phyloP scores from a whole-genome alignment of 768 basidiomycete genomes.

The Leccinum subgranulosum region DNA sequence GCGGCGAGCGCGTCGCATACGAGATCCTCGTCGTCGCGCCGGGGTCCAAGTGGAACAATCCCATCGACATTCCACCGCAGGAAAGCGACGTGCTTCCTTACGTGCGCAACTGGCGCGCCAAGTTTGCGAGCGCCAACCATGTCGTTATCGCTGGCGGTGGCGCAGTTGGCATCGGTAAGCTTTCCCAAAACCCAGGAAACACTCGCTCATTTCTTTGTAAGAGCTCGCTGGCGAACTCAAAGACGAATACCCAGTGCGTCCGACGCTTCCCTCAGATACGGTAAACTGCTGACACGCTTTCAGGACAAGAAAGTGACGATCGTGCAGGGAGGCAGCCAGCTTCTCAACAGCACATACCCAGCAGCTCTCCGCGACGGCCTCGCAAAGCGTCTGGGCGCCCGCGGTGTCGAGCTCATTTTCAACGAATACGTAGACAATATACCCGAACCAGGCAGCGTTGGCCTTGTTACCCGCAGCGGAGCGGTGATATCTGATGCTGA shows the following conservation, averaged over 20 bases:
- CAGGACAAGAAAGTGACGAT: conserved; percentile 51
- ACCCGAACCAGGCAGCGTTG: conserved; percentile 34
- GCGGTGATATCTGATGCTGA: conserved; percentile 47
- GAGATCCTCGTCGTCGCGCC: conserved; percentile 57
- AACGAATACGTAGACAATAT: conserved; percentile 50
- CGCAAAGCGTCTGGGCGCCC: conserved; percentile 37
- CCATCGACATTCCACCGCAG: conserved; percentile 41
- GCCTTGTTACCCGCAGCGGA: conserved; percentile 50
- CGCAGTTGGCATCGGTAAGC: conserved; percentile 49
- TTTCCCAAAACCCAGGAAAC: conserved; percentile 1
- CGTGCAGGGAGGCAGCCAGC: conserved; percentile 50
- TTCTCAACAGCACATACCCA: conserved; percentile 58
- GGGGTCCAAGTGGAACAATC: conserved; percentile 54
- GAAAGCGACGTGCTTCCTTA: conserved; percentile 30
- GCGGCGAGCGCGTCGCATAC: conserved; percentile 50
- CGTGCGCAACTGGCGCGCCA: conserved; percentile 28
- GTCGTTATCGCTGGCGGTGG: conserved; percentile 58
- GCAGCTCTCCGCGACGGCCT: conserved; percentile 48
- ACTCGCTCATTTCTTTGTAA: conserved; percentile 8
- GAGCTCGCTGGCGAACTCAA: conserved; percentile 46
- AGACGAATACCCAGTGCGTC: conserved; percentile 39
- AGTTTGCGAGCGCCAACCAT: conserved; percentile 35
- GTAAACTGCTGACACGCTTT: conserved; percentile 6
- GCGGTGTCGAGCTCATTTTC: conserved; percentile 50
- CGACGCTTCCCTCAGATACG: not conserved